Conservation (phyloP, 2,329 filamentous ascomycete species). For the Neopestalotiopsis sp. region DNA sequence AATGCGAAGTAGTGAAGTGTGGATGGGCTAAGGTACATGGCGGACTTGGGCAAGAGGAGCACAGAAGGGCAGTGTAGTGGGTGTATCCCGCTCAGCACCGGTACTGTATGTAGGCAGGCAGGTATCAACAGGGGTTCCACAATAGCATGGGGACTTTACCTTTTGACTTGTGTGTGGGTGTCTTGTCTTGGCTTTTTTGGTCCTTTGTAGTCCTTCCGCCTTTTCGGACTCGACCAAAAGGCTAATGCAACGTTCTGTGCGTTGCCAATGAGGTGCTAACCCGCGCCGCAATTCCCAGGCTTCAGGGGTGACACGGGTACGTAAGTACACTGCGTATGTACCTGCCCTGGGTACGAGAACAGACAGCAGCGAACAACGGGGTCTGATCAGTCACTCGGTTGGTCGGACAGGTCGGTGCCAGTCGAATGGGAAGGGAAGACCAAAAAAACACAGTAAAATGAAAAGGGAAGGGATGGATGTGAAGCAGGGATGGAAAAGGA, state of each 20-base stretch:
- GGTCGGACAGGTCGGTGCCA: not conserved
- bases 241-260: constrained; percentile 21
- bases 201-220: constrained; percentile 16
- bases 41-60: not conserved
- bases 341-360: too few relatives aligned
- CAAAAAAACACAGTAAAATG: not conserved
- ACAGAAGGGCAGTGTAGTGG: not conserved
- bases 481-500: not conserved
- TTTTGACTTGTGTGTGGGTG: too few relatives aligned
- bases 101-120: not conserved
- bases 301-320: not conserved
- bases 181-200: not conserved
- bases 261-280: constrained; percentile 7
- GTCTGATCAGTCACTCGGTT: not conserved
- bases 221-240: constrained; percentile 16
- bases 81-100: not conserved
- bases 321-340: too few relatives aligned
- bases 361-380: not conserved
- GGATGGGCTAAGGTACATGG: not conserved
- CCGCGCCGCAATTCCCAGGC: constrained; percentile 19
- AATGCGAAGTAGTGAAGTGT: not conserved
- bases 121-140: constrained; percentile 7
- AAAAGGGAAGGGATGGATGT: constrained; percentile 1
- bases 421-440: not conserved
- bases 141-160: not conserved